Evolutionary conservation across 768 basidiomycete genomes (phyloP).

Genomic region (Hysterangium stoloniferum): DNA sequence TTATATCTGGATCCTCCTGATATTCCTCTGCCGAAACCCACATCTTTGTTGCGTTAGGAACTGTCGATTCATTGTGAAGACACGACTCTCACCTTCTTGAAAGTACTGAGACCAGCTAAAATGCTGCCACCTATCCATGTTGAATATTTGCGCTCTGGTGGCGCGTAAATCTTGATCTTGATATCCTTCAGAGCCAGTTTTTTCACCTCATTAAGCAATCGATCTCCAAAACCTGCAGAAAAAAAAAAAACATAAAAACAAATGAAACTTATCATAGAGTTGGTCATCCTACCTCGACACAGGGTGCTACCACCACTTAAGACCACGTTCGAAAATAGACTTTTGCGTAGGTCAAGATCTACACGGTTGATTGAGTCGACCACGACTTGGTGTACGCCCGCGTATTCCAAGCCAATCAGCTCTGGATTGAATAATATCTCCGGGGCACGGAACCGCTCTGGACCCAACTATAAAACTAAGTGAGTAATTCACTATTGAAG

Average conservation of each 20-base stretch:
- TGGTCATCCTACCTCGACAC: conserved; percentile 62
- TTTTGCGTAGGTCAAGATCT: conserved; percentile 93
- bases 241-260: conserved; percentile 15
- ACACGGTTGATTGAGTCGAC: conserved; percentile 97
- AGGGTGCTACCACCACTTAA: conserved; percentile 94
- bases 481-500: conserved; percentile 9
- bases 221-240: conserved; percentile 84
- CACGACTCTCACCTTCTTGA: conserved; percentile 72
- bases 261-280: not conserved
- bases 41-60: conserved; percentile 51
- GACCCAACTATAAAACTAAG: conserved; percentile 57
- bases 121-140: conserved; percentile 98
- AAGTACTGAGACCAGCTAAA: conserved; percentile 89
- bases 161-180: conserved; percentile 98
- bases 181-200: conserved; percentile 91
- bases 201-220: conserved; percentile 93
- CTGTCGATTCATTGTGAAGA: not conserved
- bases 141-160: conserved; percentile 98
- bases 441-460: conserved; percentile 93
- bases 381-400: conserved; percentile 95
- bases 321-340: conserved; percentile 92
- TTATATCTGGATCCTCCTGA: conserved; percentile 97
- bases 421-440: conserved; percentile 98
- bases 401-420: conserved; percentile 90
- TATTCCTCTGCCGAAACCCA: conserved; percentile 99